These are phyloP conservation scores for Pseudocercospora musae DNA, from an alignment of 2,329 filamentous ascomycete species.

Conservation along the genomic window DNA sequence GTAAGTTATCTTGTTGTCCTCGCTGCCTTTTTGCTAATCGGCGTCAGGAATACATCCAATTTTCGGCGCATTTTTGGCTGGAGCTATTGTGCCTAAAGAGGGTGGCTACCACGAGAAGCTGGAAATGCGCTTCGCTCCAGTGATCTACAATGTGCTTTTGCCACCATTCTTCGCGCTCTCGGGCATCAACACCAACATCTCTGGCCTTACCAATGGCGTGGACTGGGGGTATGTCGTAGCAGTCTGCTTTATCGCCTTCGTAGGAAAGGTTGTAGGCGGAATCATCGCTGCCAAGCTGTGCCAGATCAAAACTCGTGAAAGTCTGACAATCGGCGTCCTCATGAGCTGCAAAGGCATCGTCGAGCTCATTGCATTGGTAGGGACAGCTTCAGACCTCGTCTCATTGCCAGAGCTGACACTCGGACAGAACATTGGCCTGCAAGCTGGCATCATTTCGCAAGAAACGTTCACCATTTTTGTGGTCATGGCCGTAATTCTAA, in stretches of 20 bases:
- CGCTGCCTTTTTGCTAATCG: neutral
- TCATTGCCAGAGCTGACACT: neutral
- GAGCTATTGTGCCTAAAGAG: slow-evolving; percentile 74
- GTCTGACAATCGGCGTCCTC: slow-evolving; percentile 75
- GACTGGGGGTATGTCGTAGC: slow-evolving; percentile 85
- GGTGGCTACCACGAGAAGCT: slow-evolving; percentile 68
- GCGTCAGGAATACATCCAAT: slow-evolving; percentile 65
- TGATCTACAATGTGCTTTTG: slow-evolving; percentile 65
- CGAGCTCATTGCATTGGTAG: slow-evolving; percentile 78
- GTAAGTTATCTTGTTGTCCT: slow-evolving; percentile 39
- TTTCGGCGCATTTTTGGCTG: slow-evolving; percentile 84
- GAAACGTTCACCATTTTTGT: slow-evolving; percentile 1
- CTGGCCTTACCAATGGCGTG: slow-evolving; percentile 71
- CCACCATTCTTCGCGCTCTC: slow-evolving; percentile 90
- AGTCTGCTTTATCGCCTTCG: slow-evolving; percentile 73
- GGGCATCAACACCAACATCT: slow-evolving; percentile 78
- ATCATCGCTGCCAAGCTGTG: slow-evolving; percentile 69
- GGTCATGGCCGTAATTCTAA: slow-evolving; percentile 1
- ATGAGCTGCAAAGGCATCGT: slow-evolving; percentile 96
- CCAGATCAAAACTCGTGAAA: slow-evolving; percentile 81
- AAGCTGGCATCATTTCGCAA: slow-evolving; percentile 6
- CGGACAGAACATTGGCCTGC: slow-evolving; percentile 1
- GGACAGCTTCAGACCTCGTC: neutral
- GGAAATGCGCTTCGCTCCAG: slow-evolving; percentile 61
- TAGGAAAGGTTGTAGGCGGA: slow-evolving; percentile 77